These are phyloP conservation scores for Shiraia sp. DNA, from an alignment of 2,329 filamentous ascomycete species.

Conservation along the genomic window DNA sequence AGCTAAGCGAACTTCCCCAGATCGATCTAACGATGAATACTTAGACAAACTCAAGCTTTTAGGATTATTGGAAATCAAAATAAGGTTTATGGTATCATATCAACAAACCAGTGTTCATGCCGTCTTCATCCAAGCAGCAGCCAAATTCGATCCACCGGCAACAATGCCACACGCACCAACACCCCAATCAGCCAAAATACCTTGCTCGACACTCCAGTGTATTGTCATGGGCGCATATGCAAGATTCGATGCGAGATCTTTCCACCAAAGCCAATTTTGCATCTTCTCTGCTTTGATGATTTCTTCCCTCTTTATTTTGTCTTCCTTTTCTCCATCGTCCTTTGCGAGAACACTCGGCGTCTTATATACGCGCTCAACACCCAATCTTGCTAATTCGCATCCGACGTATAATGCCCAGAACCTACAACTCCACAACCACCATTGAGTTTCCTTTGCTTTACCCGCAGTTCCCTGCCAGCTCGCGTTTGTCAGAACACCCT, in stretches of 20 bases:
- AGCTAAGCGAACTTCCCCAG: too few relatives aligned
- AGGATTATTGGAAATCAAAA: not conserved
- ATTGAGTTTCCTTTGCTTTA: conserved; percentile 57
- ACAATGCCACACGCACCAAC: conserved; percentile 64
- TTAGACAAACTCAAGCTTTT: too few relatives aligned
- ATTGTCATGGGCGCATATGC: conserved; percentile 82
- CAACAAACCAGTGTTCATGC: conserved; percentile 17
- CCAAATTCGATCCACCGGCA: conserved; percentile 48
- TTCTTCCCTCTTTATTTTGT: conserved; percentile 47
- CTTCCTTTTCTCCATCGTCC: conserved; percentile 52
- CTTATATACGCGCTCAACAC: conserved; percentile 42
- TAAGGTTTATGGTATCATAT: not conserved
- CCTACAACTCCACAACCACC: conserved; percentile 73
- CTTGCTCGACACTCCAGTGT: conserved; percentile 73
- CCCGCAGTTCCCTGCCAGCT: conserved; percentile 55
- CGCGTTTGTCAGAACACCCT: conserved; percentile 63
- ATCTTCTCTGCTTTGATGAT: conserved; percentile 29
- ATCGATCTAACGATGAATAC: too few relatives aligned
- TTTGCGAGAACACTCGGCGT: conserved; percentile 18
- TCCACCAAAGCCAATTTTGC: conserved; percentile 60
- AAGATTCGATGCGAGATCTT: conserved; percentile 68
- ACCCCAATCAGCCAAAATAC: conserved; percentile 60
- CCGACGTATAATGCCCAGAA: conserved; percentile 81
- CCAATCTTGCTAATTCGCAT: conserved; percentile 72
- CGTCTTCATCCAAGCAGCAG: conserved; percentile 52